Evolutionary conservation across 371 early-diverging fungal genomes (phyloP), one percentile per base, ranked within the genome.

Genomic region (Basidiobolus meristosporus): DNA sequence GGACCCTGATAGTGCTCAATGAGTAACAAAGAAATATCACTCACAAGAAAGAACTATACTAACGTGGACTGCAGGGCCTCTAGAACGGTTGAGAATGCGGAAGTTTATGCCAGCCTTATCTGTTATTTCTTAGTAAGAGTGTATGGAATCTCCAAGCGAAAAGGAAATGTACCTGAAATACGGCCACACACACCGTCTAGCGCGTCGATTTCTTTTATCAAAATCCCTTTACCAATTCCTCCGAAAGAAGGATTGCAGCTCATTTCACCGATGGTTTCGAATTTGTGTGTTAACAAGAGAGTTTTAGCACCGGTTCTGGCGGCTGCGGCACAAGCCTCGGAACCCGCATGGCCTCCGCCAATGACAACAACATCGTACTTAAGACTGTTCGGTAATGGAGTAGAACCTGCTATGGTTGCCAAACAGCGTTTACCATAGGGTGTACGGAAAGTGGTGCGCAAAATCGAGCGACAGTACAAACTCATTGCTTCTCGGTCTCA

Each of bases 181-280:
- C 68, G 63, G 5, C 80, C 81, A 48, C 82, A 82, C 11, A 85
- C 65, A 26, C 87, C 87, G 47, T 83, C 87, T 50, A 86, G 52
- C 1, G 87, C 87, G 52, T 86, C 87, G 14, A 86, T 66, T 48
- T 86, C 87, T 43, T 74, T 56, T 12, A 86, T 77, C 12, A 86
- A 56, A 3, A 77, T 68, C 10, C 87, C 87, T 51, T 86, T 86
- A 7, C 86, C 87, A 1, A 86, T 71, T 10, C 87, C 87, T 31
- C 87, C 87, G 53, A 86, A 82, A 0, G 82, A 80, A 15, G 87
- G 87, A 49, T 86, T 86, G 50, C 87, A 86, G 3, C 82, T 80
- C 83, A 86, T 81, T 51, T 86, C 87, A 26, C 77, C 77, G 33
- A 86, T 80, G 0, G 82, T 85, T 34, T 79, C 73, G 2, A 64